Conservation (phyloP, 495 filamentous ascomycete genomes). For the Collariella sp. region DNA sequence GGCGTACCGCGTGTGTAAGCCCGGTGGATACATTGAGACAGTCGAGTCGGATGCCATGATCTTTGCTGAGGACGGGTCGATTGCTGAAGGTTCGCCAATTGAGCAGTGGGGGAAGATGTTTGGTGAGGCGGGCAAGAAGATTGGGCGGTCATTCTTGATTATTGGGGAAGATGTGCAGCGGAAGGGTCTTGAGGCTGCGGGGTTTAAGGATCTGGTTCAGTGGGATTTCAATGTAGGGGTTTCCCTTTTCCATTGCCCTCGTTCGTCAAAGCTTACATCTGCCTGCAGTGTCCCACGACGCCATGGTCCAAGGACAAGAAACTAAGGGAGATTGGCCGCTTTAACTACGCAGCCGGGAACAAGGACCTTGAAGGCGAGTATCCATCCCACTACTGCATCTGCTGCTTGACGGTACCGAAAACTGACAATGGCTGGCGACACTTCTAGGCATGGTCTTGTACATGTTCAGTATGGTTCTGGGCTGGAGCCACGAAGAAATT, state of each 20-base stretch:
- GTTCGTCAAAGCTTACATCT: neutral
- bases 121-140: slow-evolving; percentile 14
- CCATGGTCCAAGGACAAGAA: slow-evolving; percentile 41
- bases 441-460: slow-evolving; percentile 26
- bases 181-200: slow-evolving; percentile 45
- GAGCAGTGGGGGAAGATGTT: slow-evolving; percentile 31
- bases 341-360: slow-evolving; percentile 12
- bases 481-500: slow-evolving; percentile 17
- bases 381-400: neutral
- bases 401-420: neutral
- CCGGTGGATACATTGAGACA: slow-evolving; percentile 32
- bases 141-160: slow-evolving; percentile 15
- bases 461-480: slow-evolving; percentile 25
- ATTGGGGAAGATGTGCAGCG: slow-evolving; percentile 39
- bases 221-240: slow-evolving; percentile 19
- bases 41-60: slow-evolving; percentile 21
- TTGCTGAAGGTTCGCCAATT: slow-evolving; percentile 21
- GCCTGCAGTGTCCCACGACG: slow-evolving; percentile 26
- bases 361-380: slow-evolving; percentile 22
- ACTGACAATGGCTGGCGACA: neutral
- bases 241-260: neutral
- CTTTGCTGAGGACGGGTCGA: slow-evolving; percentile 23
- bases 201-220: slow-evolving; percentile 45
- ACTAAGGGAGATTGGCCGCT: slow-evolving; percentile 40
- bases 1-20: slow-evolving; percentile 30